Base-by-base conservation (phyloP, 2,329 filamentous ascomycete genomes). In the Clarireedia monteithiana region DNA sequence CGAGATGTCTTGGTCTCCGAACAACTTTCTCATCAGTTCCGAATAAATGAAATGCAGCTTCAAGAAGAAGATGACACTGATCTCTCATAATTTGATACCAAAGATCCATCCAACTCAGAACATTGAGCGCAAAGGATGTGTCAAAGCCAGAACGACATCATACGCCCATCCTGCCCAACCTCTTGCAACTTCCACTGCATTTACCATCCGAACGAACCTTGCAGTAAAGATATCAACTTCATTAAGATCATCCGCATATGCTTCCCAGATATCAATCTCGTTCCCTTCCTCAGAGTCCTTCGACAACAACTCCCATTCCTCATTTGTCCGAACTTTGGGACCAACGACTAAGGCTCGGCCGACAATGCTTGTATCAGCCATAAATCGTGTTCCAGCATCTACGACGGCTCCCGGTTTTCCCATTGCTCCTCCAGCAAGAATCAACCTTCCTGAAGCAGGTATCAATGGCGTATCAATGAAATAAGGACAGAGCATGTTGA, bases 401-500 rank as follows among this genome's bases (percentile, higher is more conserved):
- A 87, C 75, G 1, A 87, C 84, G 64, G 86, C 82, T 34, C 76
- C 39, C 77, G 63, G 68, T 44, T 73, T 72, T 1, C 78, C 82
- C 59, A 77, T 71, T 2, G 73, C 78, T 3, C 72, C 75, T 14
- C 84, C 85, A 0, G 82, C 78, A 2, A 87, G 73, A 15, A 85
- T 57, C 2, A 77, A 58, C 27, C 78, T 73, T 17, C 74, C 81
- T 1, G 61, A 55, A 1, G 69, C 57, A 0, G 75, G 70, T 4
- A 84, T 66, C 46, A 88, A 76, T n/a, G 82, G 79, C 14, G 81
- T 84, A 62, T 83, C 78, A 63, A 79, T 76, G 67, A 86, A 88
- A 69, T 86, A 88, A 0, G 85, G 85, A 57, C 77, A 78, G n/a
- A 88, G 67, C 64, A 86, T 74, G 65, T 88, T 88, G 58, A 85